phyloP scores from a whole-genome alignment of 2,329 filamentous ascomycete genomes.

The Allantophomopsis lycopodina region DNA sequence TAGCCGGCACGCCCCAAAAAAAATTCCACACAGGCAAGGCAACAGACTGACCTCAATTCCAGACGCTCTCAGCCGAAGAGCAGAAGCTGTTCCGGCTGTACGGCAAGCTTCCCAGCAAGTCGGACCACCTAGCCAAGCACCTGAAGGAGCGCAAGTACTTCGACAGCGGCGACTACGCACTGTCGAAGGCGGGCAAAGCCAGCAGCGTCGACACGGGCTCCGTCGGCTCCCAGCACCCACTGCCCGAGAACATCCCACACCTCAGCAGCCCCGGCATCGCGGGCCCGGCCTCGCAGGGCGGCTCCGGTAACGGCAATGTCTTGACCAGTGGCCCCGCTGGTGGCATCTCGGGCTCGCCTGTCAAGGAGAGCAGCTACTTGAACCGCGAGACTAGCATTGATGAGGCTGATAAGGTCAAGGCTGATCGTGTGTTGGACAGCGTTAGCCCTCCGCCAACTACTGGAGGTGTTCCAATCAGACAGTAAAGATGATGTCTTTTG shows the following conservation, averaged over 20 bases:
- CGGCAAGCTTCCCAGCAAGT: constrained; percentile 93
- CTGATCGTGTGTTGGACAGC: constrained; percentile 13
- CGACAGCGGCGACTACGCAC: constrained; percentile 89
- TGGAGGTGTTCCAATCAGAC: constrained; percentile 50
- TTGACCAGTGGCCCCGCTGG: constrained; percentile 29
- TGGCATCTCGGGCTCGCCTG: constrained; percentile 58
- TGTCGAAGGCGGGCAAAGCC: constrained; percentile 94
- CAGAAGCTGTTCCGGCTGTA: constrained; percentile 94
- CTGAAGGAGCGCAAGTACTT: constrained; percentile 99
- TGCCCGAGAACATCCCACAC: constrained; percentile 90
- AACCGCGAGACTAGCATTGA: constrained; percentile 69
- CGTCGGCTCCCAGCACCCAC: constrained; percentile 88
- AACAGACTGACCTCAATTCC: constrained; percentile 5
- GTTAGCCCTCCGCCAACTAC: constrained; percentile 27
- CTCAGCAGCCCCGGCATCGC: constrained; percentile 47
- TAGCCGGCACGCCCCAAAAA: neutral
- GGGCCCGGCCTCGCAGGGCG: constrained; percentile 22
- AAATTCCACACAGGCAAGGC: neutral
- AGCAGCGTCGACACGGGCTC: constrained; percentile 86
- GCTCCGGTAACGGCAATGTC: constrained; percentile 27
- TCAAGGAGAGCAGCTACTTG: constrained; percentile 83
- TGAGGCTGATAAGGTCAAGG: constrained; percentile 23
- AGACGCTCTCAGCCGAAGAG: constrained; percentile 91
- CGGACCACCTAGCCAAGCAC: constrained; percentile 94
- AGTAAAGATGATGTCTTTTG: too few species aligned